Evolutionary conservation across 2,329 filamentous ascomycete species (phyloP), one percentile per base, ranked within the genome.

Genomic region (Orbilia brochopaga): DNA sequence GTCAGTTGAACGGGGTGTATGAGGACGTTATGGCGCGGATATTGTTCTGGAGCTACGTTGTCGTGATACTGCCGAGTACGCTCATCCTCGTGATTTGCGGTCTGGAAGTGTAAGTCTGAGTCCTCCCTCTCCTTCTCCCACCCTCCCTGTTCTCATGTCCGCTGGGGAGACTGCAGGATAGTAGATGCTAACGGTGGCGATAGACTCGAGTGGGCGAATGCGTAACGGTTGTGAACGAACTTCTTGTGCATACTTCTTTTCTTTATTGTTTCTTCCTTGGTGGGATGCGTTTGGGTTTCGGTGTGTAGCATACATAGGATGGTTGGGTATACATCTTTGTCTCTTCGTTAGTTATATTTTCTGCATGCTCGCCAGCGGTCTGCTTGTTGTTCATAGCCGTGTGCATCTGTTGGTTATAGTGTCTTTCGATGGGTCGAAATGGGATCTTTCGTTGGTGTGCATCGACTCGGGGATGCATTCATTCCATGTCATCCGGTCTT

Each of bases 1-100:
- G 94, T 81, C 94, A 97, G 83, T 90, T 97, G 81, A 99, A 99
- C 80, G 89, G 89, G 74, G 94, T 99, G 8, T 99, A 91, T 79
- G 93, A 97, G 83, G 87, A 89, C 17, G 91, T 94, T 54, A 97
- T 99, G 92, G 90, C 90, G 73, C 90, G 87, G 79, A 85, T 99
- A 64, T 81, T 97, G 56, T 96, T 97, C 83, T 93, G 97, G 82
- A 97, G 93, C 81, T 96, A 96, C 78, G 91, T 99, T 51, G 75
- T 77, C 27, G 64, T 77, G n/a, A 97, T 99, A 76, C 84, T 99
- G 56, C 94, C 94, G 1, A 96, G 91, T 42, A 99, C 94, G 1
- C 85, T 99, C 46, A 78, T 95, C 37, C 85, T 97, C 48, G 94
- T 99, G 61, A 89, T 97, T 86, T 86, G 90, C 78, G 94, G 93